Percentiles rank a stretch among this genome's conserved stretches.
phyloP scores from a whole-genome alignment of 768 basidiomycete species.

The Naganishia kalamii region DNA sequence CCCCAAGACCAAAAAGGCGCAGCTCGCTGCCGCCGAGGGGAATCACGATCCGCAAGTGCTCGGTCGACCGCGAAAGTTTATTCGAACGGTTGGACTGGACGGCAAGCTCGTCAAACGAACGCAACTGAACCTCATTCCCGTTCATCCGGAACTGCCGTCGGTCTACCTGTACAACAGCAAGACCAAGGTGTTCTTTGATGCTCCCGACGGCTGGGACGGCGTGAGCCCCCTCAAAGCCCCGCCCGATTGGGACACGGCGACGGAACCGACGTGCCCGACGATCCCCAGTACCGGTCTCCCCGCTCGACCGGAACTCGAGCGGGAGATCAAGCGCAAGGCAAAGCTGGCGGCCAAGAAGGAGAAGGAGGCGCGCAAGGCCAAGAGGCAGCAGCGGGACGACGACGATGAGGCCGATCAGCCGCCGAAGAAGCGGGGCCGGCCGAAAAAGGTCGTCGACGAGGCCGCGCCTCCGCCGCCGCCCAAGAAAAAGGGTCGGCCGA shows the following conservation, averaged over 20 bases:
- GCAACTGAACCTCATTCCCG: constrained; percentile 29
- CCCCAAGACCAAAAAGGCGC: not conserved
- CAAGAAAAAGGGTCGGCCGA: not conserved
- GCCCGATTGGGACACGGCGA: constrained; percentile 28
- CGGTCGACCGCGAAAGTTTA: constrained; percentile 42
- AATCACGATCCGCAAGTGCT: not conserved
- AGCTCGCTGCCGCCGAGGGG: not conserved
- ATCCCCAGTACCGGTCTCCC: not conserved
- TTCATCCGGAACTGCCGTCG: constrained; percentile 28
- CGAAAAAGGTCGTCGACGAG: constrained; percentile 49
- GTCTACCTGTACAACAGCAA: constrained; percentile 30
- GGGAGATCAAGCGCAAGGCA: not conserved
- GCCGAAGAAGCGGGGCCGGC: not conserved
- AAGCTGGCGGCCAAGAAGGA: constrained; percentile 1
- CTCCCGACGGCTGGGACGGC: constrained; percentile 32
- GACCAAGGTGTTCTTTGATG: constrained; percentile 30
- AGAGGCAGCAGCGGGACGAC: not conserved
- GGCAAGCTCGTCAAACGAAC: constrained; percentile 39
- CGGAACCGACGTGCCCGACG: not conserved
- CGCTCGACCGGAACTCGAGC: not conserved
- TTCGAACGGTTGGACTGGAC: constrained; percentile 41
- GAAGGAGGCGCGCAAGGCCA: constrained; percentile 18
- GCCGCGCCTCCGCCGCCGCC: constrained; percentile 45
- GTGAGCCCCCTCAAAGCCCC: constrained; percentile 28
- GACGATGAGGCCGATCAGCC: constrained; percentile 28